These are phyloP conservation scores for Verticillium albo-atrum DNA, from an alignment of 2,329 filamentous ascomycete genomes.

Conservation along the genomic window DNA sequence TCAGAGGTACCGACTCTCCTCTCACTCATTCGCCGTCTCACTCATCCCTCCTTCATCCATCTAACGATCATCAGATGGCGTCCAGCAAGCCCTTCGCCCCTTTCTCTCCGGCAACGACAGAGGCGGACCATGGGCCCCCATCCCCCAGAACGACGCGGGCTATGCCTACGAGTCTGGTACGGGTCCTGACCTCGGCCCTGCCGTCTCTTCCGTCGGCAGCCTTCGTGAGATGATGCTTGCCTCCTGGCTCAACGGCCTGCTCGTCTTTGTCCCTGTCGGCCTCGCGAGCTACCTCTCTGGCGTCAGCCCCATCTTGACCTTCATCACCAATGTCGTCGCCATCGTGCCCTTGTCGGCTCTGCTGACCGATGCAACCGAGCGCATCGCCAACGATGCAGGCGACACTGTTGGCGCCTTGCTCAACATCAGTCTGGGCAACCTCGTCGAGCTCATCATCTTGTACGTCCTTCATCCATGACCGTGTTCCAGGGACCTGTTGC, in stretches of 20 bases:
- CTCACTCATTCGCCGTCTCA: background rate
- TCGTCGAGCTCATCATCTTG: conserved; percentile 59
- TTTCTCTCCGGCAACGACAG: background rate
- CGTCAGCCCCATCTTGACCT: conserved; percentile 37
- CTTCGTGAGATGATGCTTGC: conserved; percentile 18
- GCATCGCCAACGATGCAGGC: conserved; percentile 50
- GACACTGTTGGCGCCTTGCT: conserved; percentile 56
- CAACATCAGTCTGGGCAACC: conserved; percentile 60
- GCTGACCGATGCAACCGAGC: conserved; percentile 55
- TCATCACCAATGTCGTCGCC: conserved; percentile 56
- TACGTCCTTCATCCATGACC: conserved; percentile 20
- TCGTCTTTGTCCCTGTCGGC: conserved; percentile 68
- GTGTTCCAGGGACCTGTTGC: conserved; percentile 12
- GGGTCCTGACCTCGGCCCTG: background rate
- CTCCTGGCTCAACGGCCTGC: conserved; percentile 58
- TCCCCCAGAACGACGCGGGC: background rate
- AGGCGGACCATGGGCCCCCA: background rate
- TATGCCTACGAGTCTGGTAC: background rate
- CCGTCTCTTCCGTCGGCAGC: background rate
- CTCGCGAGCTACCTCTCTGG: conserved; percentile 46
- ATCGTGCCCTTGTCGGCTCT: conserved; percentile 56
- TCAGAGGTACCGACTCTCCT: background rate
- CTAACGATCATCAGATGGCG: background rate
- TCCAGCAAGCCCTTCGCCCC: background rate
- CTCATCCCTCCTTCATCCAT: too few species aligned